Base-by-base conservation (phyloP, 2,329 filamentous ascomycete species). In the Colletotrichum sp. region DNA sequence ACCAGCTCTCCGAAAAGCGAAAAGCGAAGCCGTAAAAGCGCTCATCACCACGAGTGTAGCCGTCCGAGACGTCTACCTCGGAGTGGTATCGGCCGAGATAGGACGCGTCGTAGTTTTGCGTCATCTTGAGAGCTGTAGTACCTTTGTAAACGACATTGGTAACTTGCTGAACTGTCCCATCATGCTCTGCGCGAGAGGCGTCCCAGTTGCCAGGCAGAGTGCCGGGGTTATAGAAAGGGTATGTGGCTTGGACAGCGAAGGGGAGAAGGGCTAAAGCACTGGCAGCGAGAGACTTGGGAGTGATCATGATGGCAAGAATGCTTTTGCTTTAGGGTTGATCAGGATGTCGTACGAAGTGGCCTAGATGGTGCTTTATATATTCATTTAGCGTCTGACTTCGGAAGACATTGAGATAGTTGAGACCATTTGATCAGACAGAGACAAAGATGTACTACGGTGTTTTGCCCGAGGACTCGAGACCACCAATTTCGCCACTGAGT, bases 191-290 rank as follows among this genome's bases (percentile, higher is more conserved):
- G 22, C 83, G 84, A 71, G 81, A 80, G 9, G 71, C 77, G 68
- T 85, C 82, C 87, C 87, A 89, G 32, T 34, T 36, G 30, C 86
- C 86, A 10, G 80, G 75, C 12, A 82, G 81, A 28, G 82, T 87
- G 61, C 87, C 87, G 1, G 83, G 78, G 78, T 87, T 88, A 78
- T 81, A 82, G 79, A 88, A 89, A 48, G 80, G 43, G 43, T 48
- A 48, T 22, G 43, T 48, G 43, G 43, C 43, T 48, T 48, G 9
- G 4, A 48, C 43, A 48, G 43, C 43, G n/a, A 48, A 48, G n/a
- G 43, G 43, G 0, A 48, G 43, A 48, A 48, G 6, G n/a, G 43
- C 43, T n/a, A 48, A 48, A 13, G n/a, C n/a, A 48, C 10, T 48
- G n/a, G 43, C 43, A 13, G n/a, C n/a, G n/a, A 48, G 18, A 5